Evolutionary conservation across 2,329 filamentous ascomycete genomes (phyloP).

Genomic region (Fusarium sp.): DNA sequence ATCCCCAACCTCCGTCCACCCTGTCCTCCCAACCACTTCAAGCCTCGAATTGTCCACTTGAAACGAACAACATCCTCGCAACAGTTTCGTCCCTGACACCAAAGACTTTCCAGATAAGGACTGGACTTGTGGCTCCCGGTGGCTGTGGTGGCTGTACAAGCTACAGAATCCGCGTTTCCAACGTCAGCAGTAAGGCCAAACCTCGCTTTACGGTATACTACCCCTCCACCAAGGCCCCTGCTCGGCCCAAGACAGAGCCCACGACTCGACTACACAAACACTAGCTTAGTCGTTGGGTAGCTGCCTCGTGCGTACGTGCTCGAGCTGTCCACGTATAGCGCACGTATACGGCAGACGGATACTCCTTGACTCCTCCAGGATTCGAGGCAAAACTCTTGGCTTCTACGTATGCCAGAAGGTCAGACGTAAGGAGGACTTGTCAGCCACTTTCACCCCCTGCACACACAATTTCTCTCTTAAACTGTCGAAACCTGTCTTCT

Average conservation of each 20-base stretch:
- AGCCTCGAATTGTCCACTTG: slow-evolving; percentile 21
- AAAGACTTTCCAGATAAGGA: slow-evolving; percentile 20
- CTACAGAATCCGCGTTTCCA: slow-evolving; percentile 10
- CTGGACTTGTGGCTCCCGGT: slow-evolving; percentile 26
- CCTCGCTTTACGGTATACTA: slow-evolving; percentile 23
- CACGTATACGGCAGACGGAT: slow-evolving; percentile 30
- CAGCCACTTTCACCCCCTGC: slow-evolving; percentile 32
- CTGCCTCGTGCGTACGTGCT: slow-evolving; percentile 31
- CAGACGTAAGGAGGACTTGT: slow-evolving; percentile 19
- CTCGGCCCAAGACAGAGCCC: slow-evolving; percentile 31
- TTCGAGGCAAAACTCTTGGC: slow-evolving; percentile 31
- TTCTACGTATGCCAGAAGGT: slow-evolving; percentile 31
- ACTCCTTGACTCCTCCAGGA: slow-evolving; percentile 23
- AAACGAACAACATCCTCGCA: slow-evolving; percentile 31
- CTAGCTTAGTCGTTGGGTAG: slow-evolving; percentile 41
- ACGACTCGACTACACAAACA: slow-evolving; percentile 36
- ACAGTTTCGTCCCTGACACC: slow-evolving; percentile 14
- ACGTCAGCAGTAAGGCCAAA: slow-evolving; percentile 32
- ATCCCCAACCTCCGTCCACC: slow-evolving; percentile 31
- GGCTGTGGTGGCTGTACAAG: slow-evolving; percentile 36
- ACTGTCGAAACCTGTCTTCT: slow-evolving; percentile 29
- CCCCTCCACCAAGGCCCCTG: slow-evolving; percentile 35
- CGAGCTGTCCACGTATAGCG: slow-evolving; percentile 41
- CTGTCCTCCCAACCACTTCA: slow-evolving; percentile 30
- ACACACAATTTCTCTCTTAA: slow-evolving; percentile 20